Conservation (phyloP, 2,329 filamentous ascomycete genomes). For the Lithohypha guttulata region DNA sequence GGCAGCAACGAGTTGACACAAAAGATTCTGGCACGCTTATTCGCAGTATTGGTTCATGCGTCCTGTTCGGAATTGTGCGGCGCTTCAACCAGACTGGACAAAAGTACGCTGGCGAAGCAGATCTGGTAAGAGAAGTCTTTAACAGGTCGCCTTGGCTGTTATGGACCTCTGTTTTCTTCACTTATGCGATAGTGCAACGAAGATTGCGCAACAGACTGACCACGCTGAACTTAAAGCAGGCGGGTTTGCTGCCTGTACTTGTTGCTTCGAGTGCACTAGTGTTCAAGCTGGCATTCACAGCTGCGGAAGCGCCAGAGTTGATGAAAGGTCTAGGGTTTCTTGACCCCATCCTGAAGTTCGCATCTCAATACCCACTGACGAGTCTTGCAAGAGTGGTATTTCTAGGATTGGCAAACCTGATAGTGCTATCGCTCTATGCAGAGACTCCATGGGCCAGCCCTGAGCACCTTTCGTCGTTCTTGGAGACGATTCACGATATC, state of each 20-base stretch:
- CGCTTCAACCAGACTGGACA: slow-evolving; percentile 97
- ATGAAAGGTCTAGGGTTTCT: slow-evolving; percentile 35
- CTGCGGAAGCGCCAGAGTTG: slow-evolving; percentile 78
- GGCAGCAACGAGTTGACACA: slow-evolving; percentile 17
- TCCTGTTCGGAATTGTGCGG: slow-evolving; percentile 55
- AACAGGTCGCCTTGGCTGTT: slow-evolving; percentile 53
- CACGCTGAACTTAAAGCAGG: slow-evolving; percentile 12
- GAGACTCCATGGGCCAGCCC: slow-evolving; percentile 17
- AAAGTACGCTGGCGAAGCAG: slow-evolving; percentile 83
- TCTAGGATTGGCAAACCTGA: slow-evolving; percentile 30
- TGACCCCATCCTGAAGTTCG: slow-evolving; percentile 27
- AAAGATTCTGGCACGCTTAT: not conserved
- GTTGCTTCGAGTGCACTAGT: slow-evolving; percentile 51
- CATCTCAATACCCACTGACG: slow-evolving; percentile 25
- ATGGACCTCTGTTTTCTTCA: slow-evolving; percentile 60
- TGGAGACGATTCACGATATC: slow-evolving; percentile 50
- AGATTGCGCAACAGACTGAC: slow-evolving; percentile 30
- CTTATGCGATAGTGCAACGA: slow-evolving; percentile 53
- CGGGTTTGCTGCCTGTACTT: slow-evolving; percentile 21
- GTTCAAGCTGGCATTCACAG: slow-evolving; percentile 86
- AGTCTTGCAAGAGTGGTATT: slow-evolving; percentile 44
- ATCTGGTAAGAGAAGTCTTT: slow-evolving; percentile 67
- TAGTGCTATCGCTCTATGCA: slow-evolving; percentile 17
- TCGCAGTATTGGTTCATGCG: slow-evolving; percentile 35
- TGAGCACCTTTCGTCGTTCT: slow-evolving; percentile 15